Evolutionary conservation across 352 stramenopile species (phyloP), one percentile per base, ranked within the genome.

Genomic region (Pythium volutum): DNA sequence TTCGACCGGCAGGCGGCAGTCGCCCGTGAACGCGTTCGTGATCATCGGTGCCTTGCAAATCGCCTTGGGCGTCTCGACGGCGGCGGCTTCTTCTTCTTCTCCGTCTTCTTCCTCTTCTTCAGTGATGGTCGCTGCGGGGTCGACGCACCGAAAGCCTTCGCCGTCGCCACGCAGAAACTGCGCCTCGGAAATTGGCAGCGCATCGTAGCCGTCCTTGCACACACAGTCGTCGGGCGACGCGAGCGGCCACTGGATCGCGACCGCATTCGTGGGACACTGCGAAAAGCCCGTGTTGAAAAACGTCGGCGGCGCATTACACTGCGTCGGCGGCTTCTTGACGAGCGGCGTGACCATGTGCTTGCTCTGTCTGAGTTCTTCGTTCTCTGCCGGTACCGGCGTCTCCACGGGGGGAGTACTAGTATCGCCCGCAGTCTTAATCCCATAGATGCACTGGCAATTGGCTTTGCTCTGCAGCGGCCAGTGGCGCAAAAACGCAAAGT

Each of bases 401-500:
- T 45, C 36, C 15, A 36, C 22, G 23, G 52, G 43, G 2, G 53
- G n/a, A n/a, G n/a, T n/a, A n/a, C n/a, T n/a, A 25, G 22, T 70
- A 47, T 2, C 62, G n/a, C n/a, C n/a, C n/a, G n/a, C 42, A 9
- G 73, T 60, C 33, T 64, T 47, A 31, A 86, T 65, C 2, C 81
- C 81, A 47, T 88, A 88, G 62, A 90, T 64, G 52, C 83, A 92
- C 46, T 87, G 71, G 65, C 83, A 92, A 39, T 89, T 92, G 22
- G 72, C 69, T 23, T 76, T 83, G 51, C 77, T 89, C 64, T 93
- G 79, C 54, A 94, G 66, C 36, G 83, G 83, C 85, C 85, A 94
- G 33, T 84, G 82, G 10, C 64, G 81, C 36, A 91, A 72, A 26
- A 86, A 77, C 5, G 81, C 74, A 45, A 75, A 84, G 15, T 69